Conservation (phyloP, 2,329 filamentous ascomycete species). For the Clonostachys solani region DNA sequence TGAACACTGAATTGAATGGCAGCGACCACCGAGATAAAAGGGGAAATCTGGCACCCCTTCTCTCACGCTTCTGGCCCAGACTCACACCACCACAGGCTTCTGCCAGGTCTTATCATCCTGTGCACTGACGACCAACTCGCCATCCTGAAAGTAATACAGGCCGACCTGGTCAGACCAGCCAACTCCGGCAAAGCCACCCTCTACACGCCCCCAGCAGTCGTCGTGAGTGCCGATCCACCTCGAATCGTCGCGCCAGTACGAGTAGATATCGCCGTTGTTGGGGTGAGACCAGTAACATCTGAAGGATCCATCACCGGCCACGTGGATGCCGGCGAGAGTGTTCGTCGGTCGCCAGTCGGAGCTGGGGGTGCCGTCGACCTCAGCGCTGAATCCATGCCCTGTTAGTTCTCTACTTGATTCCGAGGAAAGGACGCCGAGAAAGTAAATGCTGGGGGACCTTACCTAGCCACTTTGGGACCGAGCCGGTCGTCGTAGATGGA, state of each 20-base stretch:
- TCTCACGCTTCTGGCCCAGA: no score
- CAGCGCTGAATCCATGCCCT: no score
- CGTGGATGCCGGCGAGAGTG: slow-evolving; percentile 6
- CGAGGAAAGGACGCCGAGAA: background rate
- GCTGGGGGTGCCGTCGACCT: no score
- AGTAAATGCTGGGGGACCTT: no score
- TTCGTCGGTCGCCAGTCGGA: slow-evolving; percentile 4
- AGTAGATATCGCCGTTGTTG: slow-evolving; percentile 5
- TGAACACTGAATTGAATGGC: no score
- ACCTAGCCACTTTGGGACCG: slow-evolving; percentile 2
- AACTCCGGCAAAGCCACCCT: slow-evolving; percentile 8
- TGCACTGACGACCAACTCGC: no score
- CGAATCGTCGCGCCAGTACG: slow-evolving; percentile 2
- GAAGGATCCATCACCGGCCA: slow-evolving; percentile 4
- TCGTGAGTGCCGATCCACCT: slow-evolving; percentile 3
- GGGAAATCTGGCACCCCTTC: no score
- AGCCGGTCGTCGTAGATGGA: slow-evolving; percentile 5
- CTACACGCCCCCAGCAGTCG: slow-evolving; percentile 4
- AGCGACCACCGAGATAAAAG: no score
- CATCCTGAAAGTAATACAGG: slow-evolving; percentile 8
- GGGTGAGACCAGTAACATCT: slow-evolving; percentile 10
- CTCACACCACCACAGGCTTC: no score
- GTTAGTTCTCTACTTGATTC: background rate
- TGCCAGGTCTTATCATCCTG: no score
- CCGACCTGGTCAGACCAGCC: slow-evolving; percentile 9